Conservation (phyloP, 371 early-diverging fungal genomes). For the Mucor plumbeus region DNA sequence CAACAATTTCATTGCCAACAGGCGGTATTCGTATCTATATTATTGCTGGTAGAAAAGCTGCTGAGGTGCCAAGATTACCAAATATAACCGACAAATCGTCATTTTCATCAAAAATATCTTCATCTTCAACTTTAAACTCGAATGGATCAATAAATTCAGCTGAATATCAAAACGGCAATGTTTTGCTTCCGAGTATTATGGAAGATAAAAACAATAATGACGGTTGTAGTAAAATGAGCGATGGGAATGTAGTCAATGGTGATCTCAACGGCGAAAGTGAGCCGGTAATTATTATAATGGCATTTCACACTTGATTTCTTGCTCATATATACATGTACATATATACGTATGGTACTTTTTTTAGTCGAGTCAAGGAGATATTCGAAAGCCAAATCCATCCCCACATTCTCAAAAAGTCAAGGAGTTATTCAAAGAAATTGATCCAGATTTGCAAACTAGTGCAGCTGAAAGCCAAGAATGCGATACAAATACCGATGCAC, state of each 20-base stretch:
- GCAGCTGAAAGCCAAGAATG: background rate
- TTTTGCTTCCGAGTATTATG: background rate
- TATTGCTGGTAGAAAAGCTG: constrained; percentile 24
- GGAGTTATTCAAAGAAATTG: constrained; percentile 3
- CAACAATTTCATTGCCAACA: constrained; percentile 3
- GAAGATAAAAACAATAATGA: background rate
- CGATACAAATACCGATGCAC: background rate
- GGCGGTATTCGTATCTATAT: constrained; percentile 16
- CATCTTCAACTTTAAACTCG: background rate
- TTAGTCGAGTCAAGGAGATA: background rate
- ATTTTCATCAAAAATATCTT: background rate
- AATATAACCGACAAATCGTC: background rate
- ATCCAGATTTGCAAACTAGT: constrained; percentile 12
- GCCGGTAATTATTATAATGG: constrained; percentile 2
- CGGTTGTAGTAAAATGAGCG: background rate
- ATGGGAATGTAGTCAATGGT: background rate
- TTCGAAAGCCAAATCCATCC: background rate
- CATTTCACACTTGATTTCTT: background rate
- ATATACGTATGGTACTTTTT: background rate
- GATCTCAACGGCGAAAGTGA: background rate
- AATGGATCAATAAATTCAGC: background rate
- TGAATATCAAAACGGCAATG: background rate
- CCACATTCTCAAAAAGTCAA: constrained; percentile 3
- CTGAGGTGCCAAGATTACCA: constrained; percentile 9
- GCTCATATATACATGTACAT: no score